A percentile compares a stretch with the other conserved stretches of the same genome.
Conservation (phyloP, 176 grass and related monocot species). For the Musa acuminata region DNA sequence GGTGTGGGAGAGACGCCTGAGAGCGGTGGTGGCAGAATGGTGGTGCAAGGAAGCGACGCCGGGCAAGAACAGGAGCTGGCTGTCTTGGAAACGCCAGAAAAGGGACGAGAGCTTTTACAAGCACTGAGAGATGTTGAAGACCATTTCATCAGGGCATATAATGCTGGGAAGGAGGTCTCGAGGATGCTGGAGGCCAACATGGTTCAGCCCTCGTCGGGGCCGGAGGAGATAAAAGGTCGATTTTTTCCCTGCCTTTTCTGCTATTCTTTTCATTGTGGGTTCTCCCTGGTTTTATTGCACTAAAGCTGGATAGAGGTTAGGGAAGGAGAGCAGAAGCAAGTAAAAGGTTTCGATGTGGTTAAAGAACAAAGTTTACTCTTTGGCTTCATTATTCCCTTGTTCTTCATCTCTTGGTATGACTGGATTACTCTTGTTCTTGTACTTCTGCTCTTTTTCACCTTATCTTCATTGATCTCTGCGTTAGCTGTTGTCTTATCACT, state of each 20-base stretch:
- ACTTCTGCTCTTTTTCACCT: too few species aligned
- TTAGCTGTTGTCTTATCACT: too few species aligned
- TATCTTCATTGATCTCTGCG: too few species aligned
- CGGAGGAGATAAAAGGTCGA: slow-evolving; percentile 36
- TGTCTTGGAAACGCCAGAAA: background rate
- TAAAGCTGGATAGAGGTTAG: background rate
- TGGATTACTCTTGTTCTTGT: too few species aligned
- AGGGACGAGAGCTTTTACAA: slow-evolving; percentile 1
- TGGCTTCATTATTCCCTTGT: background rate
- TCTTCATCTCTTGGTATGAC: background rate
- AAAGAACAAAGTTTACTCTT: background rate
- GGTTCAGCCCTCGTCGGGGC: slow-evolving; percentile 32
- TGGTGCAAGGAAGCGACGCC: background rate
- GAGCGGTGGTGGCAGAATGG: background rate
- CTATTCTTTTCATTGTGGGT: background rate
- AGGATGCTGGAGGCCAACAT: slow-evolving; percentile 64
- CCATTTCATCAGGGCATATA: slow-evolving; percentile 40
- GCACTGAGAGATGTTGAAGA: slow-evolving; percentile 42
- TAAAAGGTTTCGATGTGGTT: background rate
- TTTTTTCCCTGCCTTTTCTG: background rate
- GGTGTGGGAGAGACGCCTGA: background rate
- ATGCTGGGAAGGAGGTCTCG: slow-evolving; percentile 49
- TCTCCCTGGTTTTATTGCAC: background rate
- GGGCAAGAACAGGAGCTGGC: background rate
- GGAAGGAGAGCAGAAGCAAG: background rate